A percentile compares a stretch with the other conserved stretches of the same genome.
Conservation (phyloP, 352 stramenopile genomes). For the Phytopythium mirpurense region DNA sequence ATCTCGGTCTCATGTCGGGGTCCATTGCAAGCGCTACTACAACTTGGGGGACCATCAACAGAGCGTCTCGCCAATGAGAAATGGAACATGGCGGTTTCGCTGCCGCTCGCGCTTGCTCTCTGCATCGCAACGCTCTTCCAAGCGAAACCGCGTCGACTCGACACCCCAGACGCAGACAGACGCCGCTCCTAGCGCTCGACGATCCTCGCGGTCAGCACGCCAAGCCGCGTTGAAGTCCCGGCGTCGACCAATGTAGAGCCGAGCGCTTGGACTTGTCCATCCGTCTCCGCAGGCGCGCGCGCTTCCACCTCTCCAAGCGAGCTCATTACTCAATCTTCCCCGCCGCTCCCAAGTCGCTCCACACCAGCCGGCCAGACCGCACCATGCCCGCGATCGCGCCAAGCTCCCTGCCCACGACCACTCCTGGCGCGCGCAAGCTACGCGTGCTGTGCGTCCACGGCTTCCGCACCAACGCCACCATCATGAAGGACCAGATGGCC, state of each 20-base stretch:
- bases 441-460: conserved; percentile 50
- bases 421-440: conserved; percentile 17
- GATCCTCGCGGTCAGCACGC: too few relatives aligned
- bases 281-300: too few relatives aligned
- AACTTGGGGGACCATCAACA: too few relatives aligned
- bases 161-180: too few relatives aligned
- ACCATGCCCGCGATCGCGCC: neutral
- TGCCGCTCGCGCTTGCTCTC: neutral
- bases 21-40: too few relatives aligned
- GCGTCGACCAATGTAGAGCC: too few relatives aligned
- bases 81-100: neutral
- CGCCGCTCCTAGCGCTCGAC: too few relatives aligned
- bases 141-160: too few relatives aligned
- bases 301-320: neutral
- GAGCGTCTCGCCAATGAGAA: neutral
- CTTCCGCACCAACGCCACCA: conserved; percentile 40
- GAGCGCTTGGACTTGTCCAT: too few relatives aligned
- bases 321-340: conserved; percentile 2
- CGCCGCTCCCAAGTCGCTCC: neutral
- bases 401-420: neutral
- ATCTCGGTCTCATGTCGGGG: too few relatives aligned
- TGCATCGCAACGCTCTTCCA: too few relatives aligned
- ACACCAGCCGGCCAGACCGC: neutral
- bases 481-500: conserved; percentile 46
- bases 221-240: too few relatives aligned